Evolutionary conservation across 371 early-diverging fungal genomes (phyloP).

Genomic region (Mortierella sp.): DNA sequence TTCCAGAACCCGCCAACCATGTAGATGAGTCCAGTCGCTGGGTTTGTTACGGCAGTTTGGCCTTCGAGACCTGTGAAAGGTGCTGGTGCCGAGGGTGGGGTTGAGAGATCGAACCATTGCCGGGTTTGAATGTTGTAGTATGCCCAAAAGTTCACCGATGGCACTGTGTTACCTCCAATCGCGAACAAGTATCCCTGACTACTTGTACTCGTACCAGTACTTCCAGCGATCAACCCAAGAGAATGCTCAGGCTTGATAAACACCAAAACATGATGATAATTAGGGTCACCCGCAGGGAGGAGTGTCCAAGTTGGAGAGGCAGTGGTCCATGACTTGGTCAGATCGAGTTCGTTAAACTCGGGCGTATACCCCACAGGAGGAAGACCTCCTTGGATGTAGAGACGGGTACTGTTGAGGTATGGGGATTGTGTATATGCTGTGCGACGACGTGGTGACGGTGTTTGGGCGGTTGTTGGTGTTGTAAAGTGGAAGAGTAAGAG

Average conservation of each 20-base stretch:
- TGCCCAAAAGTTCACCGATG: constrained; percentile 1
- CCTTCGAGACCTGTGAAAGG: constrained; percentile 35
- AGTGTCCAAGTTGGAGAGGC: constrained; percentile 15
- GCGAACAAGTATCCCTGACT: constrained; percentile 21
- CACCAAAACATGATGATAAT: constrained; percentile 24
- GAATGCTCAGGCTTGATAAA: constrained; percentile 15
- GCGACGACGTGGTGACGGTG: constrained; percentile 22
- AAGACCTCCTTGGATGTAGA: constrained; percentile 46
- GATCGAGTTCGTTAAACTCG: constrained; percentile 37
- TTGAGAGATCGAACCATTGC: constrained; percentile 10
- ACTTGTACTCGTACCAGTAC: neutral
- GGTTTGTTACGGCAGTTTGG: constrained; percentile 35
- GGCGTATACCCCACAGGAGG: neutral
- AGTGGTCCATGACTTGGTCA: constrained; percentile 29
- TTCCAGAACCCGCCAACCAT: constrained; percentile 33
- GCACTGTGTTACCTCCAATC: constrained; percentile 8
- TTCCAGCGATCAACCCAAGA: neutral
- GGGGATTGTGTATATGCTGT: constrained; percentile 19
- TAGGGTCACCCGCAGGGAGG: constrained; percentile 15
- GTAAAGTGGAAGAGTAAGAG: neutral
- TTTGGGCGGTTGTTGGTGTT: constrained; percentile 10
- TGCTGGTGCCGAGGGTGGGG: neutral
- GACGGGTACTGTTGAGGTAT: constrained; percentile 11
- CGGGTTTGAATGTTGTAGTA: constrained; percentile 15
- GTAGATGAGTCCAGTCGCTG: constrained; percentile 34